phyloP scores from a whole-genome alignment of 176 grass and related monocot genomes.

The Hordeum marinum region DNA sequence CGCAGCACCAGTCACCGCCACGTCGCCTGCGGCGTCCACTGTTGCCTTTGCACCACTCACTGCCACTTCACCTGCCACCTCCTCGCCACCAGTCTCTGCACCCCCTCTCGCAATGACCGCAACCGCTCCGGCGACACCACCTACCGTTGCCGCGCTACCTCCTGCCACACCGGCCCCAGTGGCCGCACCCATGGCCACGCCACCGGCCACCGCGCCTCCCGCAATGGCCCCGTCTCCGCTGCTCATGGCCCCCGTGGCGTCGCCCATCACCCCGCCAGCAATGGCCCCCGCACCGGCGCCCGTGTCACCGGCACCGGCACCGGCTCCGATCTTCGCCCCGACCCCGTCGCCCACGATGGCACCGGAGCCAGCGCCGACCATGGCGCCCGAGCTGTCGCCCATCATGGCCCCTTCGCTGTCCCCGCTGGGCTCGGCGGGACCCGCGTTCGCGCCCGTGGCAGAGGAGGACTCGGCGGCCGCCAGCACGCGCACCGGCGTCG shows the following conservation, averaged over 20 bases:
- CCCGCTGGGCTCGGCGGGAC: not conserved
- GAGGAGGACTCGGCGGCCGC: conserved; percentile 4
- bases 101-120: conserved; percentile 11
- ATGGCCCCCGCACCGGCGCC: conserved; percentile 26
- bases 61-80: conserved; percentile 1
- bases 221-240: conserved; percentile 29
- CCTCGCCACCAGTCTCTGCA: conserved; percentile 21
- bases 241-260: not conserved
- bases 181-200: conserved; percentile 22
- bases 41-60: conserved; percentile 5
- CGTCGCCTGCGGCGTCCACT: not conserved
- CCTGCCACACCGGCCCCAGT: conserved; percentile 16
- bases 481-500: not conserved
- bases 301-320: not conserved
- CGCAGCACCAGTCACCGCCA: not conserved
- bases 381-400: conserved; percentile 20
- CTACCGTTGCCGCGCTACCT: conserved; percentile 9
- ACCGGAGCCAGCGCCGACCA: not conserved
- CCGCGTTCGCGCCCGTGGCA: conserved; percentile 8
- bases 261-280: conserved; percentile 17
- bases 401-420: conserved; percentile 21
- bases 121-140: not conserved
- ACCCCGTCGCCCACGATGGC: conserved; percentile 20
- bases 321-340: conserved; percentile 30
- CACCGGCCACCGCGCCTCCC: conserved; percentile 21